Evolutionary conservation across 768 basidiomycete species (phyloP).

Genomic region (Rhizopogon vinicolor): DNA sequence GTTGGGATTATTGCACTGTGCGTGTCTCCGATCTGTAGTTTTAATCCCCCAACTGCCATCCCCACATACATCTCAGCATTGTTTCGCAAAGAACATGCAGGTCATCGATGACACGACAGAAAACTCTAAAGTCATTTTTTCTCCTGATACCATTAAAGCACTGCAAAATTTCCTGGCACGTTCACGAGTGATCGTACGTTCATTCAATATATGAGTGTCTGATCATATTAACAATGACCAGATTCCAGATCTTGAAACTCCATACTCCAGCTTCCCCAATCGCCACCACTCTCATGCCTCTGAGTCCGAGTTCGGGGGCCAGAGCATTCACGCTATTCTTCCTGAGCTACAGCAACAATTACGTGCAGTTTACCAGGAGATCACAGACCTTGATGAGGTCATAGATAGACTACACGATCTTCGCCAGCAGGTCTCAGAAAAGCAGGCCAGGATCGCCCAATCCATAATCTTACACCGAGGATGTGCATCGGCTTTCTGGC

Average conservation of each 20-base stretch:
- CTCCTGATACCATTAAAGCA: no score
- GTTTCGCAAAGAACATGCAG: background rate
- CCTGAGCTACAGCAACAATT: slow-evolving; percentile 11
- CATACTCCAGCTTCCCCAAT: slow-evolving; percentile 11
- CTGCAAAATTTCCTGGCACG: background rate
- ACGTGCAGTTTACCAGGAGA: slow-evolving; percentile 4
- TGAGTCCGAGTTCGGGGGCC: slow-evolving; percentile 4
- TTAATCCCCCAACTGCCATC: background rate
- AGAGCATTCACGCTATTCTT: slow-evolving; percentile 8
- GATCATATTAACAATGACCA: background rate
- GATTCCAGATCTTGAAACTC: slow-evolving; percentile 15
- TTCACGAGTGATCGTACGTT: background rate
- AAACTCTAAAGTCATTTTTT: background rate
- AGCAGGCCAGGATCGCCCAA: slow-evolving; percentile 5
- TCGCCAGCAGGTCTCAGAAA: slow-evolving; percentile 10
- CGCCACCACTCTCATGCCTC: slow-evolving; percentile 12
- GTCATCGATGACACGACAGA: background rate
- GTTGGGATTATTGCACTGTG: no score
- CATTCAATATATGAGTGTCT: background rate
- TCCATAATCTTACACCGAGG: slow-evolving; percentile 17
- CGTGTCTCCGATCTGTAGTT: no score
- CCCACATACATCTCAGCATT: slow-evolving; percentile 2
- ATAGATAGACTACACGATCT: slow-evolving; percentile 7
- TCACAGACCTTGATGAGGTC: slow-evolving; percentile 7
- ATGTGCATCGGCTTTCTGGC: slow-evolving; percentile 25